Conservation (phyloP, 148 eudicot species). For the Vaccinium vitisidaea region DNA sequence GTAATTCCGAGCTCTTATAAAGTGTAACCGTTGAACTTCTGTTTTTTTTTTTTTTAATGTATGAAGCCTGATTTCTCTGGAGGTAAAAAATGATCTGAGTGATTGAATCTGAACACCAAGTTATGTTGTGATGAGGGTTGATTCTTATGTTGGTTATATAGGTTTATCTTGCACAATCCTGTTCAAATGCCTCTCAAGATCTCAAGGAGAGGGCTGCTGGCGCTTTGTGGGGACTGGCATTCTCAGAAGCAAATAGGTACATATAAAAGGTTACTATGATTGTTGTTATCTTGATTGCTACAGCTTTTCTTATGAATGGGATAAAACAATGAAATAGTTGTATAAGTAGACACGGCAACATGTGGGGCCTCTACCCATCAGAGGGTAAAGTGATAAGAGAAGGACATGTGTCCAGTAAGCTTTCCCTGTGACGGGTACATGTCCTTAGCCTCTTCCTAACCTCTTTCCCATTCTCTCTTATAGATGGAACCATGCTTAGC, state of each 20-base stretch:
- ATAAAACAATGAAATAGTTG: not conserved
- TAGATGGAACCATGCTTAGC: too few species aligned
- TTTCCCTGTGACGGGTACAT: too few species aligned
- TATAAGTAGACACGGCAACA: not conserved
- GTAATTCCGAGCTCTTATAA: not conserved
- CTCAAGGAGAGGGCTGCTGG: conserved; percentile 99
- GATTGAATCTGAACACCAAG: not conserved
- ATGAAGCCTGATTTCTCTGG: not conserved
- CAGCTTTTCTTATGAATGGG: not conserved
- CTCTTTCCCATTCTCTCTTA: too few species aligned
- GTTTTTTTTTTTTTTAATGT: not conserved
- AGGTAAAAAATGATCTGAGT: not conserved
- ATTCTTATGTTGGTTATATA: conserved; percentile 29
- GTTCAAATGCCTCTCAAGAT: conserved; percentile 78
- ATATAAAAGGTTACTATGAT: not conserved
- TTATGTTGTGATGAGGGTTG: not conserved
- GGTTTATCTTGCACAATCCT: conserved; percentile 90
- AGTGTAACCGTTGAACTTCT: not conserved
- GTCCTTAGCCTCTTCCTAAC: too few species aligned
- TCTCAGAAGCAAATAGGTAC: conserved; percentile 89
- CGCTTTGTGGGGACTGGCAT: conserved; percentile 93
- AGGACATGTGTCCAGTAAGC: not conserved
- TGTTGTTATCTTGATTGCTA: not conserved
- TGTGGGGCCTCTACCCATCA: not conserved
- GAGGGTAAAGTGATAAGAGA: not conserved